Evolutionary conservation across 2,329 filamentous ascomycete species (phyloP).

Genomic region (Thielaviopsis punctulata): DNA sequence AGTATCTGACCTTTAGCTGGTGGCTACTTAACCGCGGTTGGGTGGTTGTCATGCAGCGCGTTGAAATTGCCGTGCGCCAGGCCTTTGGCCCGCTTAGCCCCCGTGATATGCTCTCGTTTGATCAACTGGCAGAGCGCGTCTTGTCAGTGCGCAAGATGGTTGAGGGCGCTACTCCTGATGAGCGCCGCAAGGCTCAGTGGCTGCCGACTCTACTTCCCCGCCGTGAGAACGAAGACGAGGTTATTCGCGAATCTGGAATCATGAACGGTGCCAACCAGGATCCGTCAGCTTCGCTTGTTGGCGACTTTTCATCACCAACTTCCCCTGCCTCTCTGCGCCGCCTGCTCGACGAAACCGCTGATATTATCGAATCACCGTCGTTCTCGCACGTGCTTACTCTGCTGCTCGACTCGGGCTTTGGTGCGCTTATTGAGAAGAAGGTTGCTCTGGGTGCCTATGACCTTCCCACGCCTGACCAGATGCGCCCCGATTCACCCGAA

Average conservation of each 20-base stretch:
- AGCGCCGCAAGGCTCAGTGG: slow-evolving; percentile 44
- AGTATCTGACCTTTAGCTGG: slow-evolving; percentile 94
- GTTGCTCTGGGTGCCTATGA: slow-evolving; percentile 68
- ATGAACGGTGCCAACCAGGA: slow-evolving; percentile 20
- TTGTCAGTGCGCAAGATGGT: slow-evolving; percentile 70
- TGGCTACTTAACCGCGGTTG: slow-evolving; percentile 89
- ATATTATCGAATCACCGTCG: slow-evolving; percentile 83
- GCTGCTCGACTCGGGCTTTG: slow-evolving; percentile 76
- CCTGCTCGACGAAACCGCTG: slow-evolving; percentile 86
- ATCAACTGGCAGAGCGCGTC: slow-evolving; percentile 62
- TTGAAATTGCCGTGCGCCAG: slow-evolving; percentile 71
- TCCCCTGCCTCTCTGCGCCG: slow-evolving; percentile 44
- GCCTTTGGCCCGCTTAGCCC: slow-evolving; percentile 82
- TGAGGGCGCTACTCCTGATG: slow-evolving; percentile 42
- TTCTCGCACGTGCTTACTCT: slow-evolving; percentile 76
- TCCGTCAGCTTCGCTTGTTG: slow-evolving; percentile 1
- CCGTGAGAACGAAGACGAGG: slow-evolving; percentile 58
- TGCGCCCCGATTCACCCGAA: slow-evolving; percentile 7
- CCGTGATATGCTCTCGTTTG: slow-evolving; percentile 70
- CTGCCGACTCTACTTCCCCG: slow-evolving; percentile 70
- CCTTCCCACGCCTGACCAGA: slow-evolving; percentile 12
- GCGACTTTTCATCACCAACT: slow-evolving; percentile 16
- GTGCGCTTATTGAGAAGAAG: slow-evolving; percentile 65
- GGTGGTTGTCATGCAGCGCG: slow-evolving; percentile 62
- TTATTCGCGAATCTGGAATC: slow-evolving; percentile 76